Conservation (phyloP, 2,329 filamentous ascomycete genomes). For the Aspergillus aculeatinus region DNA sequence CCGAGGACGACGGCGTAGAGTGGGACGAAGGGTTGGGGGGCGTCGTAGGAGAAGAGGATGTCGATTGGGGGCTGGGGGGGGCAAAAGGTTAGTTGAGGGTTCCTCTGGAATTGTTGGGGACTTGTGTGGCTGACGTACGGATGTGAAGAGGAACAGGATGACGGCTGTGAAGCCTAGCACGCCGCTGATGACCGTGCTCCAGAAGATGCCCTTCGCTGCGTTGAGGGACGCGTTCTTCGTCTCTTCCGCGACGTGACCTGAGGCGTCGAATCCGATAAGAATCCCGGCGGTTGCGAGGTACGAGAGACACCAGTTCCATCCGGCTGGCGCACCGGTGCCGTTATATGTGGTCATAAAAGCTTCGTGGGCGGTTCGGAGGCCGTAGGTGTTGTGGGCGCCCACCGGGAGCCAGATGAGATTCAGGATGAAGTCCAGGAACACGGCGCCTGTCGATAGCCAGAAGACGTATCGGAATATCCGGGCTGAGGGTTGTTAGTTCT, state of each 20-base stretch:
- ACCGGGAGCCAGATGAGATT: constrained; percentile 64
- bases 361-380: constrained; percentile 58
- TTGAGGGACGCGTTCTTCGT: constrained; percentile 53
- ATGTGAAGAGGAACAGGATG: constrained; percentile 60
- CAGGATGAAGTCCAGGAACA: constrained; percentile 58
- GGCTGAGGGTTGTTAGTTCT: constrained; percentile 27
- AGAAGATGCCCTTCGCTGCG: constrained; percentile 61
- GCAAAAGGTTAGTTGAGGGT: background rate
- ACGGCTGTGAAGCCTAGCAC: constrained; percentile 57
- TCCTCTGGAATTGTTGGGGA: background rate
- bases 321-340: constrained; percentile 54
- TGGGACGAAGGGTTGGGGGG: background rate
- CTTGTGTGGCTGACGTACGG: constrained; percentile 31
- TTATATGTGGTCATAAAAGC: constrained; percentile 64
- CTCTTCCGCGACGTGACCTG: constrained; percentile 61
- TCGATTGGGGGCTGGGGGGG: background rate
- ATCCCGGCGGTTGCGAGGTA: constrained; percentile 62
- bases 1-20: background rate
- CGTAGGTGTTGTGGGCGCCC: constrained; percentile 54
- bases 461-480: constrained; percentile 45
- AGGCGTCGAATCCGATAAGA: constrained; percentile 61
- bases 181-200: constrained; percentile 58
- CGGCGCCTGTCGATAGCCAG: constrained; percentile 38
- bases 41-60: background rate
- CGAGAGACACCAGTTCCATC: constrained; percentile 64